Conservation (phyloP, 768 basidiomycete species). For the Leccinum incarnatum region DNA sequence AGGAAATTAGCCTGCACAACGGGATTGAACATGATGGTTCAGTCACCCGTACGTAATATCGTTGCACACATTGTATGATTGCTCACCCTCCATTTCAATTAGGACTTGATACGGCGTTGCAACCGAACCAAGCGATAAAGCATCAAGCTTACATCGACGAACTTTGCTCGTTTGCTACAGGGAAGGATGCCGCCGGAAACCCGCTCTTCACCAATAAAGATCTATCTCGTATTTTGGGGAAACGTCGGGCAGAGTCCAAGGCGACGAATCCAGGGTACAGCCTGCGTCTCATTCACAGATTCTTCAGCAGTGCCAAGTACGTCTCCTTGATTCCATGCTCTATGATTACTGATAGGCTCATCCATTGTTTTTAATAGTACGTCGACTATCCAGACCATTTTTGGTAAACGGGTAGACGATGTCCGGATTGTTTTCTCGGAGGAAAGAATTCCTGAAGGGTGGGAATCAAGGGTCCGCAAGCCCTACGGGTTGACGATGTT, state of each 20-base stretch:
- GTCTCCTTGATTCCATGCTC: conserved; percentile 18
- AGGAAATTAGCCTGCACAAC: conserved; percentile 29
- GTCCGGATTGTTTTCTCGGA: conserved; percentile 57
- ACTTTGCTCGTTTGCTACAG: conserved; percentile 55
- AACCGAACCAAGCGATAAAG: conserved; percentile 52
- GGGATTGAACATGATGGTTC: conserved; percentile 24
- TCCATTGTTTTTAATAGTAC: conserved; percentile 38
- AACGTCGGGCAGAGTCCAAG: conserved; percentile 58
- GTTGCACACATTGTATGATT: background rate
- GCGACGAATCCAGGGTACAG: conserved; percentile 54
- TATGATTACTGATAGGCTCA: background rate
- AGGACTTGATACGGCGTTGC: conserved; percentile 53
- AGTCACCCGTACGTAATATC: conserved; percentile 22
- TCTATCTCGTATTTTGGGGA: conserved; percentile 52
- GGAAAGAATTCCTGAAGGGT: conserved; percentile 67
- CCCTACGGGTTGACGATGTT: conserved; percentile 59
- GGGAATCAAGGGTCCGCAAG: conserved; percentile 60
- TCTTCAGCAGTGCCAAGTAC: conserved; percentile 69
- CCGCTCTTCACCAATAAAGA: conserved; percentile 55
- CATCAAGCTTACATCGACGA: conserved; percentile 52
- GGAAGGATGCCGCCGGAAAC: conserved; percentile 49
- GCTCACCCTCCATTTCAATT: background rate
- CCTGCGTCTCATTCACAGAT: conserved; percentile 47
- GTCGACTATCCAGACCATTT: conserved; percentile 59
- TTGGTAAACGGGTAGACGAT: conserved; percentile 60